These are phyloP conservation scores for Ogataea parapolymorpha DNA, from an alignment of 805 yeast species.

Conservation along the genomic window DNA sequence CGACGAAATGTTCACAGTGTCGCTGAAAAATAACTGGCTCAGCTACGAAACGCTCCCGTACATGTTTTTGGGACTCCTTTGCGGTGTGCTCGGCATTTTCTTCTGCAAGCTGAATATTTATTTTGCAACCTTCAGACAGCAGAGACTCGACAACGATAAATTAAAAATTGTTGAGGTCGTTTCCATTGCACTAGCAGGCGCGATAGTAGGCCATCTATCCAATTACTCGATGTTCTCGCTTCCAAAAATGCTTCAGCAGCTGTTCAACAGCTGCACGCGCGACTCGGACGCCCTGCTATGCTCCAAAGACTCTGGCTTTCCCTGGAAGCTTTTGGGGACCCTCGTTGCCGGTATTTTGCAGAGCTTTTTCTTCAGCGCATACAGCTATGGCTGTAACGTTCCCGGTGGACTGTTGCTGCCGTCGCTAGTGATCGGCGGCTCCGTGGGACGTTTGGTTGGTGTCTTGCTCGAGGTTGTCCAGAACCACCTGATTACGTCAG, in stretches of 20 bases:
- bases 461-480: conserved; percentile 49
- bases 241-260: conserved; percentile 50
- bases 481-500: conserved; percentile 32
- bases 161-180: conserved; percentile 46
- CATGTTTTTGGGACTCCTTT: conserved; percentile 61
- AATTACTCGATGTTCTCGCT: conserved; percentile 53
- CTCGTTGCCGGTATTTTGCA: conserved; percentile 41
- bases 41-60: conserved; percentile 70
- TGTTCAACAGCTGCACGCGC: conserved; percentile 64
- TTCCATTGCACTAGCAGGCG: conserved; percentile 46
- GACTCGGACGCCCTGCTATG: conserved; percentile 26
- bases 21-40: conserved; percentile 70
- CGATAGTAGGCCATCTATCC: conserved; percentile 49
- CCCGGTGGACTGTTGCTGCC: conserved; percentile 72
- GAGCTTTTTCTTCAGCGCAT: conserved; percentile 60
- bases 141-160: conserved; percentile 24
- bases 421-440: conserved; percentile 58
- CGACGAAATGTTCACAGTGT: conserved; percentile 53
- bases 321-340: conserved; percentile 31
- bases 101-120: conserved; percentile 47
- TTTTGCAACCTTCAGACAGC: conserved; percentile 36
- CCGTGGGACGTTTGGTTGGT: conserved; percentile 55
- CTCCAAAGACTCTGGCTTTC: conserved; percentile 30
- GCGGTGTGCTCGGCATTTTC: conserved; percentile 63
- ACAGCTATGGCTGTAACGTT: conserved; percentile 64